These are phyloP conservation scores for Colletotrichum godetiae DNA, from an alignment of 2,329 filamentous ascomycete species.

Conservation along the genomic window DNA sequence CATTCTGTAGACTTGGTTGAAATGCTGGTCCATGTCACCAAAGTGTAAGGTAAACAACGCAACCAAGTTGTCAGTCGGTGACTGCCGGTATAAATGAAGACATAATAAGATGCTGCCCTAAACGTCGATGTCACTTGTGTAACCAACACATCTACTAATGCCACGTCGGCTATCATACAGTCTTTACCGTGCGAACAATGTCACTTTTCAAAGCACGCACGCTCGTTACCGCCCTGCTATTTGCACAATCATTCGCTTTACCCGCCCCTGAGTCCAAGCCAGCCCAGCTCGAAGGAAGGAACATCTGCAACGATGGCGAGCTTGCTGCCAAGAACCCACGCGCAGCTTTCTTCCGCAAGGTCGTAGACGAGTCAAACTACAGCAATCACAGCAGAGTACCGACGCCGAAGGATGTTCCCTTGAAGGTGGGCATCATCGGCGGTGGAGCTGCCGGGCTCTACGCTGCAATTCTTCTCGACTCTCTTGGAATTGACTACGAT, in stretches of 20 bases:
- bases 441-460: slow-evolving; percentile 50
- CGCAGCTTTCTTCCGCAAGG: slow-evolving; percentile 36
- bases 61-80: no score
- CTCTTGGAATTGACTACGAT: slow-evolving; percentile 48
- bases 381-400: slow-evolving; percentile 31
- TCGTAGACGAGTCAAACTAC: slow-evolving; percentile 33
- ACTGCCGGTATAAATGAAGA: not conserved
- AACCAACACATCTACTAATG: not conserved
- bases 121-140: not conserved
- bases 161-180: not conserved
- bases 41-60: not conserved
- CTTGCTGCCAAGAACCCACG: slow-evolving; percentile 36
- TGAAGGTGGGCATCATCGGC: slow-evolving; percentile 50
- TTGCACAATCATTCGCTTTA: slow-evolving; percentile 32
- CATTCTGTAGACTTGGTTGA: not conserved
- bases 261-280: slow-evolving; percentile 13
- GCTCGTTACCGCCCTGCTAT: slow-evolving; percentile 31
- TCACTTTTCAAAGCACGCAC: slow-evolving; percentile 20
- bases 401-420: slow-evolving; percentile 20
- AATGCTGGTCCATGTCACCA: not conserved
- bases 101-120: not conserved
- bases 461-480: slow-evolving; percentile 47
- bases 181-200: slow-evolving; percentile 26
- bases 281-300: slow-evolving; percentile 1
- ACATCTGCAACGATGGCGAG: slow-evolving; percentile 33